Evolutionary conservation across 805 yeast genomes (phyloP).

Genomic region (Wickerhamiella spandovensis): DNA sequence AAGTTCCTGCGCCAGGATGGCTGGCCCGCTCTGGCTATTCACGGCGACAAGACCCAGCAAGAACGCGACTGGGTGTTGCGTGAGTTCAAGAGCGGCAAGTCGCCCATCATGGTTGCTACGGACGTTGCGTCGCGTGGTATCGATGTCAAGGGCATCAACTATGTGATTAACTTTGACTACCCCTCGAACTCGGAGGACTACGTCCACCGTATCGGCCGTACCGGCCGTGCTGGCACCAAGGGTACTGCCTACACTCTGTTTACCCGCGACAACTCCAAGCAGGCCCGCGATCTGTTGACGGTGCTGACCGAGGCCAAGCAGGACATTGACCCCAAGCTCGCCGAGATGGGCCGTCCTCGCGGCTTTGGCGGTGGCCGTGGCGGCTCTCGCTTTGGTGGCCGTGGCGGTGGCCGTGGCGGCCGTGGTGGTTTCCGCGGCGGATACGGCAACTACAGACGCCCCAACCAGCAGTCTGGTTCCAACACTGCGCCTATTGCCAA

Average conservation of each 20-base stretch:
- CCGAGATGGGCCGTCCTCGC: constrained; percentile 61
- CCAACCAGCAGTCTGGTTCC: constrained; percentile 22
- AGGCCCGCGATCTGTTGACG: constrained; percentile 81
- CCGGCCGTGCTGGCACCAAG: constrained; percentile 95
- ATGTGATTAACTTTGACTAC: constrained; percentile 90
- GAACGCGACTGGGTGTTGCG: constrained; percentile 98
- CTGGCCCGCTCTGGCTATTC: constrained; percentile 97
- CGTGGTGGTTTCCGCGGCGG: constrained; percentile 29
- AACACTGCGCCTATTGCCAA: constrained; percentile 31
- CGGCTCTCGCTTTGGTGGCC: constrained; percentile 35
- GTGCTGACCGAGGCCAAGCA: constrained; percentile 95
- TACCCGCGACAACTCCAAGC: constrained; percentile 73
- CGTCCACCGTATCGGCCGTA: constrained; percentile 97
- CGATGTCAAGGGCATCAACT: constrained; percentile 95
- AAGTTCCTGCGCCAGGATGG: constrained; percentile 87
- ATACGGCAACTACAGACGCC: constrained; percentile 22
- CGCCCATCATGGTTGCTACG: constrained; percentile 97
- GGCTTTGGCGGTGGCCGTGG: constrained; percentile 54
- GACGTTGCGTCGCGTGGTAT: constrained; percentile 99
- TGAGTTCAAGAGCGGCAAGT: constrained; percentile 84
- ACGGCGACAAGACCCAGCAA: constrained; percentile 94
- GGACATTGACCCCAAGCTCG: constrained; percentile 66
- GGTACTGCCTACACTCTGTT: constrained; percentile 95
- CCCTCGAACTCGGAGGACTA: constrained; percentile 98
- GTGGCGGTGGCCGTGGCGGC: constrained; percentile 30